Evolutionary conservation across 1,139 yeast species (phyloP).

Genomic region (Sugiyamaella xylanicola): DNA sequence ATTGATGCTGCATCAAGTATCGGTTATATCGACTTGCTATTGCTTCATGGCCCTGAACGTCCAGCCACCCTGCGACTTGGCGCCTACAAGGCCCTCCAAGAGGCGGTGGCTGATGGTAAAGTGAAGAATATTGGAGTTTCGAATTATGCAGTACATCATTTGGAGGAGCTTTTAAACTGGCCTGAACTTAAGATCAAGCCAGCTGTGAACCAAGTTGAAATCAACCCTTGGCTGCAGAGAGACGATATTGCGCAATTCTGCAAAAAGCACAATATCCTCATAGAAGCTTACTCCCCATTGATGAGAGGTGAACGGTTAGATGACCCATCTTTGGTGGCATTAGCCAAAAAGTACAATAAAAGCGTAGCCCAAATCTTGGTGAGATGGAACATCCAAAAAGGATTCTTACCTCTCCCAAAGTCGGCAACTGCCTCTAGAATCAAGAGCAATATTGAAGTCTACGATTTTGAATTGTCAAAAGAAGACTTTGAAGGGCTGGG

Average conservation of each 20-base stretch:
- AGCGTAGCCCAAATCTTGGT: constrained; percentile 50
- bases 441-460: constrained; percentile 49
- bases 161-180: constrained; percentile 44
- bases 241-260: constrained; percentile 61
- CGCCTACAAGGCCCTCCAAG: constrained; percentile 50
- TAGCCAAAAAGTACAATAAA: constrained; percentile 42
- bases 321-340: constrained; percentile 24
- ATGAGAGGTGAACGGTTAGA: constrained; percentile 60
- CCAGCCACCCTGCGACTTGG: constrained; percentile 40
- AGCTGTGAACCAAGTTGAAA: constrained; percentile 54
- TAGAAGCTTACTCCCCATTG: constrained; percentile 74
- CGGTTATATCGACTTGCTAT: constrained; percentile 51
- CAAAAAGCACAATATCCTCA: constrained; percentile 50
- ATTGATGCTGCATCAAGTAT: constrained; percentile 53
- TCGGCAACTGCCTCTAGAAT: constrained; percentile 69
- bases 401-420: constrained; percentile 56
- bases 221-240: constrained; percentile 61
- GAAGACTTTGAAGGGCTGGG: constrained; percentile 25
- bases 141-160: constrained; percentile 47
- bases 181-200: constrained; percentile 49
- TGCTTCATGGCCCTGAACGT: constrained; percentile 45
- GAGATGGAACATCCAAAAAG: constrained; percentile 45
- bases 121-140: constrained; percentile 49
- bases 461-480: constrained; percentile 47
- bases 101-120: constrained; percentile 42